phyloP scores from a whole-genome alignment of 805 yeast species.

The Brettanomyces custersianus region DNA sequence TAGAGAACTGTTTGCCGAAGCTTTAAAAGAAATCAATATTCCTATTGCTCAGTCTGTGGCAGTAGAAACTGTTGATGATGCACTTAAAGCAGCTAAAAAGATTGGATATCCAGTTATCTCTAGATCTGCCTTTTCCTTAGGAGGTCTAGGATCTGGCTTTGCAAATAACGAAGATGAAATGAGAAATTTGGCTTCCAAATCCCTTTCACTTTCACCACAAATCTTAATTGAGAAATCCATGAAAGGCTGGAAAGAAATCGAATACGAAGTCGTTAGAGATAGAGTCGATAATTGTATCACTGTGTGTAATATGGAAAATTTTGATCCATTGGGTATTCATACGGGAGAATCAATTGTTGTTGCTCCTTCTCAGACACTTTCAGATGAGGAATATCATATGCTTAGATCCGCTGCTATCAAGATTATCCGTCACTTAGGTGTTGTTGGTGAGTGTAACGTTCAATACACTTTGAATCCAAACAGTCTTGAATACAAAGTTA shows the following conservation, averaged over 20 bases:
- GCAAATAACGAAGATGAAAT: conserved; percentile 79
- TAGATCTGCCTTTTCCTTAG: conserved; percentile 94
- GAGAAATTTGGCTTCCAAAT: conserved; percentile 80
- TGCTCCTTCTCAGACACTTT: conserved; percentile 95
- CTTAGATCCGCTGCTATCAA: conserved; percentile 95
- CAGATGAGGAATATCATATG: conserved; percentile 98
- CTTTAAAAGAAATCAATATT: conserved; percentile 87
- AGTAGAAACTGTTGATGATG: conserved; percentile 87
- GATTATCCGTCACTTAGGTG: conserved; percentile 95
- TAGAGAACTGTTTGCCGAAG: conserved; percentile 91
- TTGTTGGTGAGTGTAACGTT: conserved; percentile 97
- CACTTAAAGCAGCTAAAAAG: conserved; percentile 76
- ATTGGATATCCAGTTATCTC: conserved; percentile 96
- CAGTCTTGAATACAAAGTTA: conserved; percentile 90
- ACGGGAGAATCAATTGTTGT: conserved; percentile 99
- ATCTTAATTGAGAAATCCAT: conserved; percentile 92
- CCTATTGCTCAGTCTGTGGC: conserved; percentile 98
- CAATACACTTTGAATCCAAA: conserved; percentile 96
- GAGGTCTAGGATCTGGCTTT: conserved; percentile 97
- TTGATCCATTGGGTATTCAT: conserved; percentile 96
- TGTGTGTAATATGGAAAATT: conserved; percentile 98
- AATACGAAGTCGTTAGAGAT: conserved; percentile 97
- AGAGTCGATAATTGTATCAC: conserved; percentile 95
- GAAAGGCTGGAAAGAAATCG: conserved; percentile 99
- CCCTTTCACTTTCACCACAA: conserved; percentile 87